phyloP scores from a whole-genome alignment of 768 basidiomycete genomes.

The Steccherinum ochraceum region DNA sequence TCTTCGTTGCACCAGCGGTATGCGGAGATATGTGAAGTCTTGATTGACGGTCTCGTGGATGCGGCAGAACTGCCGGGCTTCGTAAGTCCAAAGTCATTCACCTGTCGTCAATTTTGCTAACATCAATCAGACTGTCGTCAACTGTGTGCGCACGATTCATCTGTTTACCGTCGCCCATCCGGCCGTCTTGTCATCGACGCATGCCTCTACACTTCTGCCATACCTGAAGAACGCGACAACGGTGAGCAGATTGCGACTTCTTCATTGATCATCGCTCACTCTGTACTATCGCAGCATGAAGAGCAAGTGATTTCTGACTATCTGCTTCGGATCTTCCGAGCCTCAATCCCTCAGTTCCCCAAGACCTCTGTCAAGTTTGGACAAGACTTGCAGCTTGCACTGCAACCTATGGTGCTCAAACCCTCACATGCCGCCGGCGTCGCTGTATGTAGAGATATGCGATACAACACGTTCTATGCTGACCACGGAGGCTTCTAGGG shows the following conservation, averaged over 20 bases:
- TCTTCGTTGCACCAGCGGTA: constrained; percentile 59
- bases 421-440: constrained; percentile 65
- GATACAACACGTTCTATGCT: not conserved
- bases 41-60: constrained; percentile 89
- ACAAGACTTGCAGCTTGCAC: constrained; percentile 68
- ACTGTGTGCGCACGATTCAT: constrained; percentile 81
- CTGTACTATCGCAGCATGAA: constrained; percentile 50
- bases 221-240: constrained; percentile 82
- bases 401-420: constrained; percentile 91
- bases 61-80: constrained; percentile 74
- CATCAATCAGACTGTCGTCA: constrained; percentile 59
- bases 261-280: not conserved
- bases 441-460: constrained; percentile 49
- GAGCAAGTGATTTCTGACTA: constrained; percentile 83
- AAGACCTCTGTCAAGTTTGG: constrained; percentile 87
- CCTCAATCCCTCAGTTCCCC: constrained; percentile 82
- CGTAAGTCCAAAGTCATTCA: constrained; percentile 34
- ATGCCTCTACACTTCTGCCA: constrained; percentile 81
- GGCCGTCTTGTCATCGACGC: constrained; percentile 71
- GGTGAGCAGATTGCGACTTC: constrained; percentile 41
- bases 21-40: constrained; percentile 71
- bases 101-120: not conserved
- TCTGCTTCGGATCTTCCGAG: constrained; percentile 82
- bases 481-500: too few species aligned
- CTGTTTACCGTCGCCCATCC: constrained; percentile 81